Conservation (phyloP, 257 asterid species). For the Cordia subcordata region DNA sequence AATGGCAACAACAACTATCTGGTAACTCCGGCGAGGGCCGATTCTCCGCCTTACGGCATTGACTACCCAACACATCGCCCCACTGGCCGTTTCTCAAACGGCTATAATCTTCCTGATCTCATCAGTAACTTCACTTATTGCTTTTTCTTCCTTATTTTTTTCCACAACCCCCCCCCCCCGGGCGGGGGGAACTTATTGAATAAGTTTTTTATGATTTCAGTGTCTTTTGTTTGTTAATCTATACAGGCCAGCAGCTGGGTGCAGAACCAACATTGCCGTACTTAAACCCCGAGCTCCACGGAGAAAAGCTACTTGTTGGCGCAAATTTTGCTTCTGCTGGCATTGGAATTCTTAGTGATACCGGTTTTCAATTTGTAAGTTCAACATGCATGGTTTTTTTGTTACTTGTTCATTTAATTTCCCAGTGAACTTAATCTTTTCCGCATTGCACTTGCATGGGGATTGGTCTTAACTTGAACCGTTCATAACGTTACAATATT, state of each 20-base stretch:
- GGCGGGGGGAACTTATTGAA: too few relatives aligned
- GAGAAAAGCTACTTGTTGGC: conserved; percentile 62
- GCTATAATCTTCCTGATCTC: conserved; percentile 68
- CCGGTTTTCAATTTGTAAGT: conserved; percentile 81
- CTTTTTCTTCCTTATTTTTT: not conserved
- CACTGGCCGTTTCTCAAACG: conserved; percentile 77
- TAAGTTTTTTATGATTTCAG: not conserved
- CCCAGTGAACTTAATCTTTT: too few relatives aligned
- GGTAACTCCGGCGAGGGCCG: conserved; percentile 64
- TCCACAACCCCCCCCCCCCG: too few relatives aligned
- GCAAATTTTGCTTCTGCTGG: conserved; percentile 95
- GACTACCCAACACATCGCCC: conserved; percentile 73
- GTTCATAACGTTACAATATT: too few relatives aligned
- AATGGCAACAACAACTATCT: conserved; percentile 73
- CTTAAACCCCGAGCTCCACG: conserved; percentile 49
- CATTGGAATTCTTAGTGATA: conserved; percentile 71
- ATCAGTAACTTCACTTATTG: conserved; percentile 34
- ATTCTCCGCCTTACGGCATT: conserved; percentile 72
- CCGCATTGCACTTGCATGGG: too few relatives aligned
- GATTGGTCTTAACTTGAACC: too few relatives aligned
- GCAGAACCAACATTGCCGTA: conserved; percentile 71
- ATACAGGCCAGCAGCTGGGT: conserved; percentile 68
- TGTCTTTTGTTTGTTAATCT: not conserved
- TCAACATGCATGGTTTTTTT: not conserved
- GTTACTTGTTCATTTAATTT: too few relatives aligned